phyloP scores from a whole-genome alignment of 2,329 filamentous ascomycete genomes.

The Fusarium tjaetaba region DNA sequence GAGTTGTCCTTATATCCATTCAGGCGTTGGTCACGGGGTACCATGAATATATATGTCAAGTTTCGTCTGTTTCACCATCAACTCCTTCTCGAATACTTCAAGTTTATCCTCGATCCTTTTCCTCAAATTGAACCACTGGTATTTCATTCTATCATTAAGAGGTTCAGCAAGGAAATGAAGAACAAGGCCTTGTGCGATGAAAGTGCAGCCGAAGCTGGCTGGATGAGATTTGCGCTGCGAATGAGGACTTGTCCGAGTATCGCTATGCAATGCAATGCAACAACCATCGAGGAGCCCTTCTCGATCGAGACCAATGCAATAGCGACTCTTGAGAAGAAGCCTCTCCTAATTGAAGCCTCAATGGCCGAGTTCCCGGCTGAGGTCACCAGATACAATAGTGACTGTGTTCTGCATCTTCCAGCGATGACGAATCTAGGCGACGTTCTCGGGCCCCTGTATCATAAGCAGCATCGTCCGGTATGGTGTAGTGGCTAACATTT shows the following conservation, averaged over 20 bases:
- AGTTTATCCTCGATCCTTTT: neutral
- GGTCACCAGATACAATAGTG: neutral
- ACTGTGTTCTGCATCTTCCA: neutral
- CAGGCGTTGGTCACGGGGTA: neutral
- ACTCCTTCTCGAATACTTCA: neutral
- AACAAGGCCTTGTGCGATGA: no score
- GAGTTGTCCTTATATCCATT: no score
- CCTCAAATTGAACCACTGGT: neutral
- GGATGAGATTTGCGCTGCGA: no score
- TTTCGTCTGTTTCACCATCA: neutral
- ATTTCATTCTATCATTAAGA: no score
- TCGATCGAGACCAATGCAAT: no score
- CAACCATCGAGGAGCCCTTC: no score
- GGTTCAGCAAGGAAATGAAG: no score
- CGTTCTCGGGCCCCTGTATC: neutral
- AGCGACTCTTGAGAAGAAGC: neutral
- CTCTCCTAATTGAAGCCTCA: neutral
- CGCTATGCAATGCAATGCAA: neutral
- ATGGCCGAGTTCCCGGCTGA: neutral
- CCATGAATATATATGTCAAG: neutral
- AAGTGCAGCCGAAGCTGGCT: no score
- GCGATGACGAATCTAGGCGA: accelerated
- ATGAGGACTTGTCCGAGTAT: no score
- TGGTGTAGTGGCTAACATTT: slow-evolving; percentile 50
- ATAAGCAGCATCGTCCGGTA: slow-evolving; percentile 37